Conservation (phyloP, 176 grass and related monocot species). For the Thinopyrum elongatum region DNA sequence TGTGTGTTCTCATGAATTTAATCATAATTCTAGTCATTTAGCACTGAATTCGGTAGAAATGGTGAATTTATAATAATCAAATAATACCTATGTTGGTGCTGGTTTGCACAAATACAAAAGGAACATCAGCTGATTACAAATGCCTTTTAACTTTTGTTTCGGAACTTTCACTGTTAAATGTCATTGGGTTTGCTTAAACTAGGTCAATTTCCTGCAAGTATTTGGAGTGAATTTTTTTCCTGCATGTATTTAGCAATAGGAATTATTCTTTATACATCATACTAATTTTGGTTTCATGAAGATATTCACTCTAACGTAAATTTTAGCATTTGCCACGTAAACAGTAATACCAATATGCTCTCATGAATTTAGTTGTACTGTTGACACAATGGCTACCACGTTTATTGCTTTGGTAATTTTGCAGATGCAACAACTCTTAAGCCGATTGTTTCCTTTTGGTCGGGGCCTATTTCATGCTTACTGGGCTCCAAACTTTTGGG, state of each 20-base stretch:
- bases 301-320: not conserved
- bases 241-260: not conserved
- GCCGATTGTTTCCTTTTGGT: conserved; percentile 88
- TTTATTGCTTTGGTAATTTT: conserved; percentile 35
- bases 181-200: not conserved
- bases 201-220: not conserved
- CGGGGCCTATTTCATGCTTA: conserved; percentile 94
- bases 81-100: not conserved
- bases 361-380: not conserved
- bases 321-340: not conserved
- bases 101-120: not conserved
- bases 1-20: conserved; percentile 6
- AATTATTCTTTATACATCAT: not conserved
- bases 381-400: not conserved
- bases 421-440: conserved; percentile 82
- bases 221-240: not conserved
- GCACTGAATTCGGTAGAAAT: not conserved
- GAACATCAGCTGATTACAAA: not conserved
- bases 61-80: not conserved
- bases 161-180: not conserved
- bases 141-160: not conserved
- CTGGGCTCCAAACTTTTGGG: conserved; percentile 94
- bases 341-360: not conserved
- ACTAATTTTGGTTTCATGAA: not conserved
- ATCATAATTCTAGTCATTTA: not conserved